Evolutionary conservation across 2,329 filamentous ascomycete genomes (phyloP), one percentile per base, ranked within the genome.

Genomic region (Botrytis elliptica): DNA sequence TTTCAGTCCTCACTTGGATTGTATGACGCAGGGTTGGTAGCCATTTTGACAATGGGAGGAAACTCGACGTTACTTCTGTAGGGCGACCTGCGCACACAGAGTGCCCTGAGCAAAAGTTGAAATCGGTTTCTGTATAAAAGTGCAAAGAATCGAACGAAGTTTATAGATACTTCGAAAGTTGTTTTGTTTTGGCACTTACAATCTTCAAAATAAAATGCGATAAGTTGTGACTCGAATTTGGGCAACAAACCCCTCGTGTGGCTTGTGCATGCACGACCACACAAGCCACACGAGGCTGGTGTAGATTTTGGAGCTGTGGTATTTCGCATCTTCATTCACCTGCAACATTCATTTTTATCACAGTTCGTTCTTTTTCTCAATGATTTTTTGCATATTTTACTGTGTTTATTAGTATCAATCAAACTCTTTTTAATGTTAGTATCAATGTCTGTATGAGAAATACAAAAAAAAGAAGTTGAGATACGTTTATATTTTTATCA

Each of bases 31-130:
- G 85, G 85, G 82, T 90, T 88, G 76, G 86, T 87, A 79, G 88
- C 88, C 88, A 90, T 90, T 80, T 82, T 86, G 80, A 84, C 83
- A 42, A 25, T 63, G 82, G 83, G 84, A 81, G 82, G 81, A 78
- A 81, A 79, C 72, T 77, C 78, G 65, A 79, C 82, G 80, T 78
- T 80, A 81, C 82, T 83, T 83, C 83, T 84, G 80, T 84, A 84
- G 76, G 84, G 85, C 83, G 85, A 81, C 82, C 86, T 85, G 83
- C 86, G 87, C 88, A 88, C 86, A 81, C 86, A 84, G 81, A 89
- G 85, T 83, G 87, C 86, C 85, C 86, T 85, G 79, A 84, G 81
- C 75, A 86, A 80, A 80, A 86, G 81, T 85, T 83, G 85, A 73
- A 64, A 55, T 36, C 6, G 44, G 65, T 10, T 36, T 55, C 20